Evolutionary conservation across 2,329 filamentous ascomycete species (phyloP).

Genomic region (Penicillium paneum): DNA sequence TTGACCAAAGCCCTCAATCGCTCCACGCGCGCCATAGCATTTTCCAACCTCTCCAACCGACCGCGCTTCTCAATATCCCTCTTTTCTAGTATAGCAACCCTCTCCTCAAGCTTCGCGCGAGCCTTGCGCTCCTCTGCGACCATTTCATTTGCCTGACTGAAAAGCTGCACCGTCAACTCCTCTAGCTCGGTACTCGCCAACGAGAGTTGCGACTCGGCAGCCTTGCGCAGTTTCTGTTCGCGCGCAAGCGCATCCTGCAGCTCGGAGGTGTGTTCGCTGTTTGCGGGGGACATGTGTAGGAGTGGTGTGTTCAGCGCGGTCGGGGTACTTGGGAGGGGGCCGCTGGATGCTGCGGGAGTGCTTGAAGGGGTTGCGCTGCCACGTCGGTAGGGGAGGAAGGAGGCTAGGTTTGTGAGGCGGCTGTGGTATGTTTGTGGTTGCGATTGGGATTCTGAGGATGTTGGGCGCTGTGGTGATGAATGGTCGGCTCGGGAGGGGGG

Average conservation of each 20-base stretch:
- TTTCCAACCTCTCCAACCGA: constrained; percentile 55
- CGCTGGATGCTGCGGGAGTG: constrained; percentile 23
- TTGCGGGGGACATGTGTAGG: constrained; percentile 20
- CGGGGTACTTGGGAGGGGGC: constrained; percentile 18
- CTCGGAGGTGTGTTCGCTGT: constrained; percentile 35
- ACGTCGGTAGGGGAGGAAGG: constrained; percentile 40
- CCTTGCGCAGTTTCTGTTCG: constrained; percentile 54
- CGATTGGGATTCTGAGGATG: constrained; percentile 24
- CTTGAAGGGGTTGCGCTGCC: constrained; percentile 33
- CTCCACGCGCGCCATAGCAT: constrained; percentile 56
- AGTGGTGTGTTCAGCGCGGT: constrained; percentile 6
- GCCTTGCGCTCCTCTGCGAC: constrained; percentile 61
- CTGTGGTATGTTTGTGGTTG: constrained; percentile 29
- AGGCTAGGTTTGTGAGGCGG: constrained; percentile 40
- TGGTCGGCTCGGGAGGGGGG: constrained; percentile 25
- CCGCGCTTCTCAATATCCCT: constrained; percentile 51
- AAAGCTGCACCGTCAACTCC: constrained; percentile 58
- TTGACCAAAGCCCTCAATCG: constrained; percentile 55
- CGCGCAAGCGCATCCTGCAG: constrained; percentile 54
- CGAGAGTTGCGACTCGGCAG: constrained; percentile 56
- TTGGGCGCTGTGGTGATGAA: constrained; percentile 40
- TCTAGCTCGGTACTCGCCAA: constrained; percentile 59
- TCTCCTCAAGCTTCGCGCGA: constrained; percentile 51
- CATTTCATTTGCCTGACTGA: constrained; percentile 65
- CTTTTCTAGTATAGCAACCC: constrained; percentile 46